Conservation (phyloP, 148 eudicot species). For the Diospyros lotus region DNA sequence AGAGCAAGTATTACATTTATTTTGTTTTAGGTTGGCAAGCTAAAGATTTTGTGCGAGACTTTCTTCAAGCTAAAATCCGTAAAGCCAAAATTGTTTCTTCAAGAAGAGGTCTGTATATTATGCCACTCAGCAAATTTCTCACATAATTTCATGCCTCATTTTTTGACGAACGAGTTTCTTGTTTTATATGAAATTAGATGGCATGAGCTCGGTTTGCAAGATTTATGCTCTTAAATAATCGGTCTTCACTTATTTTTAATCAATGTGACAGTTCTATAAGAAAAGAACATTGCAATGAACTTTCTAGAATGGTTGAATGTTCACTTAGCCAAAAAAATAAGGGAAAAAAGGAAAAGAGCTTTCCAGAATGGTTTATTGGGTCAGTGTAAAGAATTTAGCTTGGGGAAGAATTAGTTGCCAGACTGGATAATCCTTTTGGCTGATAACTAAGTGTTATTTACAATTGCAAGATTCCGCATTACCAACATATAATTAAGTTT, state of each 20-base stretch:
- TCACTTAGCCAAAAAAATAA: background rate
- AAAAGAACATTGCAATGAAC: no score
- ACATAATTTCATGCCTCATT: background rate
- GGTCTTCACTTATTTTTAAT: no score
- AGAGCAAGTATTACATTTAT: background rate
- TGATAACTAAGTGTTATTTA: no score
- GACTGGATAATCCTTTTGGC: no score
- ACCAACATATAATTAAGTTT: background rate
- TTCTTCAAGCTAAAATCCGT: slow-evolving; percentile 84
- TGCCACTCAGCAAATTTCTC: background rate
- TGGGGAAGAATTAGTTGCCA: background rate
- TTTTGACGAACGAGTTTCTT: background rate
- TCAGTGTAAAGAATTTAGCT: background rate
- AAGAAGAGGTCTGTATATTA: slow-evolving; percentile 67
- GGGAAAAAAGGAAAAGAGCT: background rate
- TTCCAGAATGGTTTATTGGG: background rate
- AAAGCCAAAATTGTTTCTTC: slow-evolving; percentile 61
- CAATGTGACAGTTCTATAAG: no score
- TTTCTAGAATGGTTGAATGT: no score
- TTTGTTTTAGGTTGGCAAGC: slow-evolving; percentile 70
- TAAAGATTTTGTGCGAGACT: slow-evolving; percentile 88
- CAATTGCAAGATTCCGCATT: no score
- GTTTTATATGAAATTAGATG: background rate
- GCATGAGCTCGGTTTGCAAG: background rate
- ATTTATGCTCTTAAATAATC: background rate